Evolutionary conservation across 208 protist genomes (phyloP).

Genomic region (Balamuthia mandrillaris): DNA sequence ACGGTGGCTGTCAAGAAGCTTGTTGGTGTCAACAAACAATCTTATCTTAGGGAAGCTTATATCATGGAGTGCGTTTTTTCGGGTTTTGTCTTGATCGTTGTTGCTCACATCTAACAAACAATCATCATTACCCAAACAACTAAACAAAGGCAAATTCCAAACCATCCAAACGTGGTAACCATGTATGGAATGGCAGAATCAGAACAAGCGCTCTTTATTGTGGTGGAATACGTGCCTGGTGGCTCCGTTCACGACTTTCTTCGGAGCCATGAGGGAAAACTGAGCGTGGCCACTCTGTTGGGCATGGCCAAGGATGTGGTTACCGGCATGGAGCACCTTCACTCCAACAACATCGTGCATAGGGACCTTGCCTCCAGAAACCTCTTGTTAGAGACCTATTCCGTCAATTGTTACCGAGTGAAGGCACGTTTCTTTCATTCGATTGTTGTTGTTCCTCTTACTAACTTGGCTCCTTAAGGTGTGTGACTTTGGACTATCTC

Average conservation of each 20-base stretch:
- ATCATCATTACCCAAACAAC: neutral
- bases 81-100: no score
- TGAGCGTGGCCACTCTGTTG: no score
- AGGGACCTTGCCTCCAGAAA: neutral
- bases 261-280: no score
- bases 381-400: slow-evolving; percentile 13
- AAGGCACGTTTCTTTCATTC: no score
- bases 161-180: slow-evolving; percentile 33
- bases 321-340: slow-evolving; percentile 27
- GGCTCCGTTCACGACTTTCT: neutral
- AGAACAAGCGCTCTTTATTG: slow-evolving; percentile 8
- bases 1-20: slow-evolving; percentile 29
- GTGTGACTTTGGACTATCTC: no score
- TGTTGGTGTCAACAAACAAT: neutral
- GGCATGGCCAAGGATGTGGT: no score
- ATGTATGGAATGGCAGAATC: slow-evolving; percentile 15
- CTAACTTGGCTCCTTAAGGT: no score
- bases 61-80: slow-evolving; percentile 12
- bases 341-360: neutral
- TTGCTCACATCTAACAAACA: neutral
- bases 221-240: slow-evolving; percentile 1
- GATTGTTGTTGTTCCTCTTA: no score
- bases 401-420: no score
- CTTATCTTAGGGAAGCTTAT: slow-evolving; percentile 3
- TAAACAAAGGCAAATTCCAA: neutral